Conservation (phyloP, 805 yeast species). For the Metschnikowia santaceciliae region DNA sequence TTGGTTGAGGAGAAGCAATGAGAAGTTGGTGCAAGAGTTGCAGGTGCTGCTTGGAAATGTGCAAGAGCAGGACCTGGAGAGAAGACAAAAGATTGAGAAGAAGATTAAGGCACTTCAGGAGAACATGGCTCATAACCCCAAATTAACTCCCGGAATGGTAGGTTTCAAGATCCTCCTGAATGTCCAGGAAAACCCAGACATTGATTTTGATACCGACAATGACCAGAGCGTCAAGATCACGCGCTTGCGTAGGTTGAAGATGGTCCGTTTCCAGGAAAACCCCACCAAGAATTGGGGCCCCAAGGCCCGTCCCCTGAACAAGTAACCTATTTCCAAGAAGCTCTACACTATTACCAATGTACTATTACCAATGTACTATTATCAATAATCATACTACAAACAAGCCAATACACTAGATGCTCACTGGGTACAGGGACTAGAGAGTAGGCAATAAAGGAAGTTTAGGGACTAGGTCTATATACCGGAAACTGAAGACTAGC, state of each 20-base stretch:
- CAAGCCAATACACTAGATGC: no score
- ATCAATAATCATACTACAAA: no score
- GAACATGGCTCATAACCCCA: conserved; percentile 36
- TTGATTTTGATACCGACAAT: conserved; percentile 60
- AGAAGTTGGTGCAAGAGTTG: conserved; percentile 22
- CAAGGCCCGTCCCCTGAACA: conserved; percentile 61
- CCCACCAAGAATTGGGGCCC: conserved; percentile 99
- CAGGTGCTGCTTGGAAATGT: conserved; percentile 9
- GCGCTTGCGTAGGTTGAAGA: conserved; percentile 65
- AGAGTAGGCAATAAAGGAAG: no score
- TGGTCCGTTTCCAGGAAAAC: conserved; percentile 85
- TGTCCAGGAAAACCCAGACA: conserved; percentile 31
- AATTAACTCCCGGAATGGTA: conserved; percentile 37
- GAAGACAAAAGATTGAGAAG: conserved; percentile 10
- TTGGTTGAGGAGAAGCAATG: conserved; percentile 44
- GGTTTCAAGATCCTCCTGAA: conserved; percentile 56
- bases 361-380: no score
- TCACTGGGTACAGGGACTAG: no score
- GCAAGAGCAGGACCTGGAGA: conserved; percentile 13
- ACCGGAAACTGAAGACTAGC: no score
- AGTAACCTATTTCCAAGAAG: background rate
- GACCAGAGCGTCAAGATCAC: conserved; percentile 55
- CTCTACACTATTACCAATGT: no score
- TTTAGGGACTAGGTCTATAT: no score
- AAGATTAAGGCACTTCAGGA: conserved; percentile 23